These are phyloP conservation scores for Aspergillus sp. DNA, from an alignment of 2,329 filamentous ascomycete species.

Conservation along the genomic window DNA sequence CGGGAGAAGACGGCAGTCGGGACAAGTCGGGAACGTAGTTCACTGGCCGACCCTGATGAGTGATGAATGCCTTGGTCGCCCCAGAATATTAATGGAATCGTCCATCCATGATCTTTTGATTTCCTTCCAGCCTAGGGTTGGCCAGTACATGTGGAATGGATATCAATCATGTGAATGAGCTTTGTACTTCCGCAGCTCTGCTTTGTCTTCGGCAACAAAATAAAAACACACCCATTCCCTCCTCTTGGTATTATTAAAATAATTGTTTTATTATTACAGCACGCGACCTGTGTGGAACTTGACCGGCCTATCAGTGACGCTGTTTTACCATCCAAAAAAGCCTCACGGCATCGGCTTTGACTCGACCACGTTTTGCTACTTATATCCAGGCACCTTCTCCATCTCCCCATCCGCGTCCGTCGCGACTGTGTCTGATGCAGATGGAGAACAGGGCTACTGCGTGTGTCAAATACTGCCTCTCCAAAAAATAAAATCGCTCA, in stretches of 20 bases:
- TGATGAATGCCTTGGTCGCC: too few relatives aligned
- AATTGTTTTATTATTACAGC: neutral
- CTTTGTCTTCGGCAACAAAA: too few relatives aligned
- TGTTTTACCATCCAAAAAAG: conserved; percentile 7
- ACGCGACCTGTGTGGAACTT: conserved; percentile 10
- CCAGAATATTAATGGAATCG: neutral
- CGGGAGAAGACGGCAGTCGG: conserved; percentile 10
- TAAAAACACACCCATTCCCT: too few relatives aligned
- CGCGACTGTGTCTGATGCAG: too few relatives aligned
- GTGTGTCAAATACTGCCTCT: neutral
- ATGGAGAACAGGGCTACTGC: neutral
- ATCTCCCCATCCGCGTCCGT: too few relatives aligned
- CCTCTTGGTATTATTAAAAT: neutral
- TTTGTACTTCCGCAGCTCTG: neutral
- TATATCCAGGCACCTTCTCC: conserved; percentile 3
- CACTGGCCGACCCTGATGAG: neutral
- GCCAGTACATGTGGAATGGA: neutral
- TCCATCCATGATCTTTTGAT: neutral
- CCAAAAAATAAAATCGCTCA: neutral
- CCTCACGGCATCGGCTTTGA: conserved; percentile 7
- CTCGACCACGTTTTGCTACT: conserved; percentile 7
- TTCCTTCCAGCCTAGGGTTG: neutral
- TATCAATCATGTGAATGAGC: neutral
- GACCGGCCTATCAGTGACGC: neutral
- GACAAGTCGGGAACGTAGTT: neutral